phyloP scores from a whole-genome alignment of 306 rosid species.

The Crotalaria pallida region DNA sequence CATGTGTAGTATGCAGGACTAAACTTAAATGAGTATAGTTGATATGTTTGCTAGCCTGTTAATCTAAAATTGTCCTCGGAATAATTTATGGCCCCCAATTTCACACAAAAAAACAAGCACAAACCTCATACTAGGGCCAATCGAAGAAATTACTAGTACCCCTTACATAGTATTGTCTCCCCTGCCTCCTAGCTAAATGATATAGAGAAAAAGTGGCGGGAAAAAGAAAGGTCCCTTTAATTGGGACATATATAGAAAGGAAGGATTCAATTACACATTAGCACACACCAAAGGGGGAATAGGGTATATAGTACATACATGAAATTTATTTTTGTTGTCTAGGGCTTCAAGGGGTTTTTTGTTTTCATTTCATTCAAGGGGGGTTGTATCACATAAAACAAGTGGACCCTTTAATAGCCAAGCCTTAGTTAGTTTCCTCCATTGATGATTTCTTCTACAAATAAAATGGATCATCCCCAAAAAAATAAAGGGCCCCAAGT shows the following conservation, averaged over 20 bases:
- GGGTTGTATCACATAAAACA: conserved; percentile 15
- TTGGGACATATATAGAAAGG: neutral
- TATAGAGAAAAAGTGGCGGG: neutral
- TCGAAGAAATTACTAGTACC: conserved; percentile 5
- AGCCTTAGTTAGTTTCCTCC: neutral
- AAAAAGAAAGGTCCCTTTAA: neutral
- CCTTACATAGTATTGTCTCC: neutral
- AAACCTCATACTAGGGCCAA: conserved; percentile 11
- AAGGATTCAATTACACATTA: neutral
- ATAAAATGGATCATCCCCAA: conserved; percentile 23
- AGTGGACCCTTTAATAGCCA: conserved; percentile 24
- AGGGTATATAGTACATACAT: neutral
- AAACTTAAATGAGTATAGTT: conserved; percentile 14
- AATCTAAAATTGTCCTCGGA: neutral
- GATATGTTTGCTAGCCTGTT: conserved; percentile 6
- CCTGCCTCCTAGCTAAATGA: neutral
- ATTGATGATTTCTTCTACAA: conserved; percentile 17
- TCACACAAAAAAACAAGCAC: conserved; percentile 17
- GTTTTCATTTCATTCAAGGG: neutral
- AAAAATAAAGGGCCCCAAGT: neutral
- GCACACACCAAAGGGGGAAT: conserved; percentile 4
- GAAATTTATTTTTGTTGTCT: neutral
- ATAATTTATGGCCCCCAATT: neutral
- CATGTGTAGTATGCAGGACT: conserved; percentile 34
- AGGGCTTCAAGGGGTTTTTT: neutral